A percentile compares a stretch with the other conserved stretches of the same genome.
These are phyloP conservation scores for Crataegus laevigata DNA, from an alignment of 306 rosid genomes.

Conservation along the genomic window DNA sequence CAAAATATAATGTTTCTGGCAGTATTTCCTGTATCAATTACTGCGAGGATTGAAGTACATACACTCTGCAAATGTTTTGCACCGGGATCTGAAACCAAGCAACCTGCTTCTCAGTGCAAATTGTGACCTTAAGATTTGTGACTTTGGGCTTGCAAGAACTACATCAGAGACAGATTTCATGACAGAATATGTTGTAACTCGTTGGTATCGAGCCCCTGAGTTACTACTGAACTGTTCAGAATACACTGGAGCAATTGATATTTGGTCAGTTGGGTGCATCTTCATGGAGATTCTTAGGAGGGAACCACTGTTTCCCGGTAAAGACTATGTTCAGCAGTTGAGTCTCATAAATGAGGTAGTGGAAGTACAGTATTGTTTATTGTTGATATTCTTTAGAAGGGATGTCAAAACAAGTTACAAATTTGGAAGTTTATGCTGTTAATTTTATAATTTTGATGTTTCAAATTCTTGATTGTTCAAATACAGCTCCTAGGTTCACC, in stretches of 20 bases:
- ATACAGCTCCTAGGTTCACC: constrained; percentile 87
- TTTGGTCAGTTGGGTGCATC: constrained; percentile 73
- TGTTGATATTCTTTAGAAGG: neutral
- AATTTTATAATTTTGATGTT: neutral
- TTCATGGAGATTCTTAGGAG: constrained; percentile 57
- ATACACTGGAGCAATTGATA: constrained; percentile 68
- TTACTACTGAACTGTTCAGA: constrained; percentile 59
- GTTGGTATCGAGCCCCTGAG: constrained; percentile 75
- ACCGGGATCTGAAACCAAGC: constrained; percentile 69
- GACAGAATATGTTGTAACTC: constrained; percentile 71
- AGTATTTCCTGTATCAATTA: constrained; percentile 59
- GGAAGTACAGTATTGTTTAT: neutral
- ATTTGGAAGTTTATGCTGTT: neutral
- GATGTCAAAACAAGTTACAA: neutral
- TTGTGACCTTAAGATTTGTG: constrained; percentile 71
- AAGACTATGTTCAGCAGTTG: constrained; percentile 67
- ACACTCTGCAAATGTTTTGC: constrained; percentile 70
- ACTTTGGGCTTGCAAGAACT: constrained; percentile 77
- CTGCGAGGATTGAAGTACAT: constrained; percentile 62
- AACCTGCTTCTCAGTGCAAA: constrained; percentile 56
- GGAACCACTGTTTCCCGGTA: constrained; percentile 66
- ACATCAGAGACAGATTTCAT: constrained; percentile 71
- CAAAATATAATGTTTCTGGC: constrained; percentile 17
- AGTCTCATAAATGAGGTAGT: constrained; percentile 54
- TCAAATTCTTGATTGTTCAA: neutral